A percentile compares a stretch with the other conserved stretches of the same genome.
Evolutionary conservation across 2,329 filamentous ascomycete genomes (phyloP).

Genomic region (Botrytis tulipae): DNA sequence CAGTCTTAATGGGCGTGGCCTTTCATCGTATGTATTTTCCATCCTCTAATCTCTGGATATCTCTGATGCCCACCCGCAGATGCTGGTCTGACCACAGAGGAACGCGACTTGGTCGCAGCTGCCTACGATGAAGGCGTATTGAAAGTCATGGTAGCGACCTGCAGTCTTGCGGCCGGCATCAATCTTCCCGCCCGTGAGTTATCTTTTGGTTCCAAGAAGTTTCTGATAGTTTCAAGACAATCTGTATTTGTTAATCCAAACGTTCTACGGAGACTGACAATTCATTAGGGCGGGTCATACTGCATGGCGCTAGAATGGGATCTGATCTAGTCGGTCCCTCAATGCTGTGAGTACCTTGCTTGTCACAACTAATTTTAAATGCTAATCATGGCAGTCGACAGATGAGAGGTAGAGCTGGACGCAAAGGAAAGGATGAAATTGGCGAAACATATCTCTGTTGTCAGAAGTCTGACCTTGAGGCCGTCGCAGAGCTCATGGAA

Average conservation of each 20-base stretch:
- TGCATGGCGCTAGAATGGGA: slow-evolving; percentile 74
- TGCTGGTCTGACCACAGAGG: slow-evolving; percentile 70
- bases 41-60: neutral
- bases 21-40: slow-evolving; percentile 62
- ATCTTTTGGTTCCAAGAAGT: neutral
- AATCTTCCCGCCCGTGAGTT: slow-evolving; percentile 63
- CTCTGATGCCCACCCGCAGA: slow-evolving; percentile 35
- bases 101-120: slow-evolving; percentile 67
- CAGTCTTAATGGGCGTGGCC: slow-evolving; percentile 64
- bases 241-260: neutral
- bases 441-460: slow-evolving; percentile 79
- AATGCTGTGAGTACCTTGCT: slow-evolving; percentile 55
- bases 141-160: slow-evolving; percentile 73
- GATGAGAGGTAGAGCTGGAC: slow-evolving; percentile 75
- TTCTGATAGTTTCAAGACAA: neutral
- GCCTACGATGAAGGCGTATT: slow-evolving; percentile 68
- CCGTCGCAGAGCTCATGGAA: slow-evolving; percentile 67
- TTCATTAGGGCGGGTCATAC: slow-evolving; percentile 57
- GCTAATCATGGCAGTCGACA: slow-evolving; percentile 53
- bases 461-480: slow-evolving; percentile 64
- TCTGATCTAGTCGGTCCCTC: slow-evolving; percentile 73
- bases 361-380: neutral
- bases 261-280: neutral
- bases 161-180: slow-evolving; percentile 79
- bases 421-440: slow-evolving; percentile 74